phyloP scores from a whole-genome alignment of 179 eudicot species.

The Silene coronaria region DNA sequence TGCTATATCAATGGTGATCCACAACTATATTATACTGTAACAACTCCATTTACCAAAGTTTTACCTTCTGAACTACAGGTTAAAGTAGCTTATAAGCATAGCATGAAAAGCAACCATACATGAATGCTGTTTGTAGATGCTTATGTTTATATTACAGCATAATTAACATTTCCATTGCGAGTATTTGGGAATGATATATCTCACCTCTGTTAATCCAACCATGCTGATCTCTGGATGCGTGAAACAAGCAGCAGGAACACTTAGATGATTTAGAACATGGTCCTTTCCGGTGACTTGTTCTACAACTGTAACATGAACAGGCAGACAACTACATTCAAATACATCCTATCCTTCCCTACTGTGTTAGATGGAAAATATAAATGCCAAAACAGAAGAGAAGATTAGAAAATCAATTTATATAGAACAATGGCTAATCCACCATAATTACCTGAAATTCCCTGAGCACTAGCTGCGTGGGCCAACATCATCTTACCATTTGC shows the following conservation, averaged over 20 bases:
- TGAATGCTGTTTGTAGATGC: background rate
- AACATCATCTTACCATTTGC: slow-evolving; percentile 99
- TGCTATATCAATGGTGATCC: background rate
- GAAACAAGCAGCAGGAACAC: slow-evolving; percentile 98
- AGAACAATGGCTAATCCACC: background rate
- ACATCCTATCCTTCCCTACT: background rate
- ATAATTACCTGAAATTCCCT: slow-evolving; percentile 86
- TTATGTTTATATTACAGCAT: too few species aligned
- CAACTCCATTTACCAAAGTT: background rate
- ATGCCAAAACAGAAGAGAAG: background rate
- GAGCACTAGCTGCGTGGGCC: slow-evolving; percentile 99
- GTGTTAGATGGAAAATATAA: background rate
- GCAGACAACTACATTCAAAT: background rate
- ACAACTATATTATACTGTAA: background rate
- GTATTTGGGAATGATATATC: background rate
- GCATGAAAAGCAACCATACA: slow-evolving; percentile 2
- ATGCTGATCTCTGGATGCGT: slow-evolving; percentile 99
- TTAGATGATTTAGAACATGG: slow-evolving; percentile 86
- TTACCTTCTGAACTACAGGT: background rate
- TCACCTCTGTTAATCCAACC: slow-evolving; percentile 98
- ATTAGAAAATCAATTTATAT: background rate
- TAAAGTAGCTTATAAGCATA: background rate
- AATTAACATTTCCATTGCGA: background rate
- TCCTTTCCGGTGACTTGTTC: slow-evolving; percentile 91
- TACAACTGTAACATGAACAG: slow-evolving; percentile 50